These are phyloP conservation scores for Coix lacrymajobi DNA, from an alignment of 176 grass and related monocot genomes.

Conservation along the genomic window DNA sequence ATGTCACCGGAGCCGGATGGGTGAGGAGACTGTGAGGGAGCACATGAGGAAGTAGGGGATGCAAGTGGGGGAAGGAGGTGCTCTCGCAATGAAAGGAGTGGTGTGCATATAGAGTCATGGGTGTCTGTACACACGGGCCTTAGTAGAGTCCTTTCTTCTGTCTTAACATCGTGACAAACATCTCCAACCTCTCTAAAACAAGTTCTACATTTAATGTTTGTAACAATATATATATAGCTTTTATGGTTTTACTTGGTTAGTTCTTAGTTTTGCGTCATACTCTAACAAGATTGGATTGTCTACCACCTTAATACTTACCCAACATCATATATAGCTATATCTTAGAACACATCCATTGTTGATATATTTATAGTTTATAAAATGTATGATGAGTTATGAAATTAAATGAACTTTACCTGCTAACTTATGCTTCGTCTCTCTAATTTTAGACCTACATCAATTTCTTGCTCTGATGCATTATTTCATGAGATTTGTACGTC, in stretches of 20 bases:
- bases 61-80: too few relatives aligned
- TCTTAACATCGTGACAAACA: too few relatives aligned
- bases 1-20: too few relatives aligned
- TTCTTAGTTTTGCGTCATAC: too few relatives aligned
- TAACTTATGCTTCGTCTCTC: fast-evolving
- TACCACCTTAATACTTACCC: neutral
- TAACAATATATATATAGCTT: too few relatives aligned
- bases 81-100: too few relatives aligned
- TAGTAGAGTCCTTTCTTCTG: too few relatives aligned
- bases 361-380: neutral
- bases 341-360: neutral
- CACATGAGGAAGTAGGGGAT: too few relatives aligned
- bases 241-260: neutral
- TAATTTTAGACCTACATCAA: neutral
- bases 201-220: neutral
- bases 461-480: neutral
- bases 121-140: too few relatives aligned
- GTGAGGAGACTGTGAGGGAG: too few relatives aligned
- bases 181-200: too few relatives aligned
- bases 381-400: neutral
- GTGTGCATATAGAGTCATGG: too few relatives aligned
- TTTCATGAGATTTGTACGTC: neutral
- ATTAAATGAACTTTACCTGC: neutral
- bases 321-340: neutral
- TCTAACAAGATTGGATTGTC: neutral